Conservation (phyloP, 192 early-diverging fungal genomes). For the Coemansia sp. region DNA sequence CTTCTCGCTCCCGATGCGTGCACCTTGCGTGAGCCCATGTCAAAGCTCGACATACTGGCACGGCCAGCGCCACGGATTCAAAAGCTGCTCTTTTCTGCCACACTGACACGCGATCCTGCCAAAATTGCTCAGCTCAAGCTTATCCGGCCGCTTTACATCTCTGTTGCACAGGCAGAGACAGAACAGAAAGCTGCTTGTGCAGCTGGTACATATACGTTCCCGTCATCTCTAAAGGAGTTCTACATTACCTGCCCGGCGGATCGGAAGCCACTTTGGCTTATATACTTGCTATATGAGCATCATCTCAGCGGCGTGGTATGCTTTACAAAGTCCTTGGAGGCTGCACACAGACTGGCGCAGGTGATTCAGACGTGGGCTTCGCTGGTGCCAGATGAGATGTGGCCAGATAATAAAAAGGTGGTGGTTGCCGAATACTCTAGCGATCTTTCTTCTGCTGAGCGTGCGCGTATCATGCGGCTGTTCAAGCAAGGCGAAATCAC, state of each 20-base stretch:
- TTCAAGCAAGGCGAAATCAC: slow-evolving; percentile 71
- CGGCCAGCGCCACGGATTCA: slow-evolving; percentile 62
- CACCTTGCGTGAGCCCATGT: slow-evolving; percentile 13
- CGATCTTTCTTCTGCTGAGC: slow-evolving; percentile 65
- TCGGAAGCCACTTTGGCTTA: slow-evolving; percentile 82
- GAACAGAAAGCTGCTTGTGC: slow-evolving; percentile 20
- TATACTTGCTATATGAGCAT: slow-evolving; percentile 75
- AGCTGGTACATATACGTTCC: slow-evolving; percentile 41
- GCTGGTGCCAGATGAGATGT: slow-evolving; percentile 18
- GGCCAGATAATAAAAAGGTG: slow-evolving; percentile 18
- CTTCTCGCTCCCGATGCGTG: slow-evolving; percentile 22
- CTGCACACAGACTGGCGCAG: slow-evolving; percentile 79
- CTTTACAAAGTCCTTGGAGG: slow-evolving; percentile 91
- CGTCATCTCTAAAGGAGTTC: slow-evolving; percentile 67
- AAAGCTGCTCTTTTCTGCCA: slow-evolving; percentile 96
- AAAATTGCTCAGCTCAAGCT: slow-evolving; percentile 87
- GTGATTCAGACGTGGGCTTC: slow-evolving; percentile 66
- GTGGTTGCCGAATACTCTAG: slow-evolving; percentile 74
- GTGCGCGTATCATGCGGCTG: slow-evolving; percentile 60
- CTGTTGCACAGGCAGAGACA: slow-evolving; percentile 40
- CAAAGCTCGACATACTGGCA: slow-evolving; percentile 20
- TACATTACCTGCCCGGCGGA: slow-evolving; percentile 65
- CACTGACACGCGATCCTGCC: slow-evolving; percentile 89
- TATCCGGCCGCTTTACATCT: slow-evolving; percentile 79
- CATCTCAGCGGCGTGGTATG: slow-evolving; percentile 66